Conservation (phyloP, 176 grass and related monocot genomes). For the Typha latifolia region DNA sequence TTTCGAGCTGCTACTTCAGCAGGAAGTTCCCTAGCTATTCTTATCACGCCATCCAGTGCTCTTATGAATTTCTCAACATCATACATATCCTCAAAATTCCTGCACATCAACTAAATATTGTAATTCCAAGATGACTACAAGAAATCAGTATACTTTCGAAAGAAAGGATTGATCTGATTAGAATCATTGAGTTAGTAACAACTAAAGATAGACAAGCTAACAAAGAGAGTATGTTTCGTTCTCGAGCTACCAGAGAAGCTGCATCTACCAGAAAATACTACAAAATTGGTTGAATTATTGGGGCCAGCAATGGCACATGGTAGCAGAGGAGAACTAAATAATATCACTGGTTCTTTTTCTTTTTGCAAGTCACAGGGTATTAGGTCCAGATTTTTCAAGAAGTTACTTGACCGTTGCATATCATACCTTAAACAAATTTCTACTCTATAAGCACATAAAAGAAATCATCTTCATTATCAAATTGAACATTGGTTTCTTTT, state of each 20-base stretch:
- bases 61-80: constrained; percentile 53
- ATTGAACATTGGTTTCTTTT: neutral
- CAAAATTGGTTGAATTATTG: too few relatives aligned
- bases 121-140: constrained; percentile 7
- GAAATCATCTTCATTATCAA: neutral
- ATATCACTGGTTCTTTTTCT: too few relatives aligned
- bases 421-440: neutral
- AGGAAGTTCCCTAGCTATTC: constrained; percentile 49
- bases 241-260: neutral
- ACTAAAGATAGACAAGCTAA: neutral
- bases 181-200: neutral
- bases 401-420: too few relatives aligned
- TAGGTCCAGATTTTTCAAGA: too few relatives aligned
- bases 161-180: constrained; percentile 1
- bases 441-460: neutral
- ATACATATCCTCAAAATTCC: constrained; percentile 87
- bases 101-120: constrained; percentile 26
- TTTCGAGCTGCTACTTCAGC: constrained; percentile 43
- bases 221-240: neutral
- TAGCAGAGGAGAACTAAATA: too few relatives aligned
- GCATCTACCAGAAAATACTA: neutral
- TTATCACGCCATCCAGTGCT: constrained; percentile 59
- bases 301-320: too few relatives aligned
- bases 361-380: too few relatives aligned
- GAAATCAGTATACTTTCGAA: neutral